phyloP scores from a whole-genome alignment of 768 basidiomycete genomes.

The Trametes punicea region DNA sequence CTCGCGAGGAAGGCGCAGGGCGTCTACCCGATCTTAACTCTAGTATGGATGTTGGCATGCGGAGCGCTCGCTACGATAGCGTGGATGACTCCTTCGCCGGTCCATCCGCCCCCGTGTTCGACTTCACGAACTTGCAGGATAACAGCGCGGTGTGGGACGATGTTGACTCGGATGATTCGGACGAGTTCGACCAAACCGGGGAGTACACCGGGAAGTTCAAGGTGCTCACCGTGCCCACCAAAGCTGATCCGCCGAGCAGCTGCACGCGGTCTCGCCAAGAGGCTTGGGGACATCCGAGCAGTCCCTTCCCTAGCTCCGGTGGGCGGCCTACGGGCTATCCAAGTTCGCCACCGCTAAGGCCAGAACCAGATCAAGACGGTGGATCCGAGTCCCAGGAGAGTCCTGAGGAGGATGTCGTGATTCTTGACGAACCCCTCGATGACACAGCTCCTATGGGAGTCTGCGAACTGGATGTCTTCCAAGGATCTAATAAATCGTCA shows the following conservation, averaged over 20 bases:
- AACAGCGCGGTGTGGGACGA: constrained; percentile 21
- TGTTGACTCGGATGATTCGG: constrained; percentile 26
- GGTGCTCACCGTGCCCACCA: constrained; percentile 54
- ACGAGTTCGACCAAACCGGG: constrained; percentile 40
- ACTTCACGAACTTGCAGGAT: constrained; percentile 18
- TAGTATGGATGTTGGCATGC: constrained; percentile 17
- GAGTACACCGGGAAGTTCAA: constrained; percentile 69
- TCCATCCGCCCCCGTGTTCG: constrained; percentile 20
- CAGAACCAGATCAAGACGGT: constrained; percentile 16
- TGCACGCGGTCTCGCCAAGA: constrained; percentile 47
- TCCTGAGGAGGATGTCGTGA: constrained; percentile 15
- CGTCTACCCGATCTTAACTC: constrained; percentile 21
- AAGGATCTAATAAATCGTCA: background rate
- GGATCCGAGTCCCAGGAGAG: background rate
- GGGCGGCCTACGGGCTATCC: constrained; percentile 6
- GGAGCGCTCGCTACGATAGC: constrained; percentile 11
- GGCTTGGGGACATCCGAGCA: constrained; percentile 67
- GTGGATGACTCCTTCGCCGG: constrained; percentile 14
- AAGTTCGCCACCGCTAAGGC: constrained; percentile 5
- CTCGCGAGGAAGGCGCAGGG: background rate
- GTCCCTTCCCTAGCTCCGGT: constrained; percentile 49
- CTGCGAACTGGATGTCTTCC: background rate
- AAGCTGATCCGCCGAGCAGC: constrained; percentile 63
- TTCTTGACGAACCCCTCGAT: constrained; percentile 6
- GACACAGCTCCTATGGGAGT: background rate